Base-by-base conservation (phyloP, 352 stramenopile species). In the Sclerospora graminicola region DNA sequence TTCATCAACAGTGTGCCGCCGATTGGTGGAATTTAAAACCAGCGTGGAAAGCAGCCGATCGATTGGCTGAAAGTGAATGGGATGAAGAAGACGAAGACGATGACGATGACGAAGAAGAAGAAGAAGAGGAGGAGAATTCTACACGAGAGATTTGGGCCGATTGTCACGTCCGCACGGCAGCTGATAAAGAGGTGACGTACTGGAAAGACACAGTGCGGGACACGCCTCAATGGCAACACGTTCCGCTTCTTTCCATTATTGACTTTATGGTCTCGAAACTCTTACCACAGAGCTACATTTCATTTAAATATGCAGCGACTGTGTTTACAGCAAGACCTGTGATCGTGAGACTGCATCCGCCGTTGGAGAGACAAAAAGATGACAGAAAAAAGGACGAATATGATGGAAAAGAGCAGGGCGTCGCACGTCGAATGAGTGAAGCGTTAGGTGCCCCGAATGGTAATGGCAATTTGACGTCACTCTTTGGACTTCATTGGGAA, bases 401-500 rank as follows among this genome's bases (percentile, higher is more conserved):
- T 7, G 48, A 63, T 20, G 52, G 13, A 3, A 18, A 9, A n/a
- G 48, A 67, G 4, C 48, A 61, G 21, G 44, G 54, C 9, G 46
- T 57, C 10, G 58, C 53, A 10, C 45, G 48, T 26, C 45, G 33
- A n/a, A 66, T 69, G 28, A 58, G 45, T 41, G 33, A 42, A 3
- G 56, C 48, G 3, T 28, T 69, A 8, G 45, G 37, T 2, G 45
- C 32, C 11, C 51, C 58, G 42, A 61, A 57, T 21, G 56, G 51
- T 28, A 61, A 66, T 23, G 56, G 51, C 8, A 69, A 66, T 20
- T 19, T 73, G 20, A 65, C 66, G 37, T 75, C 63, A 2, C 51
- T 79, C 8, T 79, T 79, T 54, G 66, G 66, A n/a, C 57, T 79
- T n/a, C 66, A 79, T 40, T 79, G 66, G 66, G 66, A 79, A 45